phyloP scores from a whole-genome alignment of 1,284 basidiomycete species.

The Psilocybe mexicana region DNA sequence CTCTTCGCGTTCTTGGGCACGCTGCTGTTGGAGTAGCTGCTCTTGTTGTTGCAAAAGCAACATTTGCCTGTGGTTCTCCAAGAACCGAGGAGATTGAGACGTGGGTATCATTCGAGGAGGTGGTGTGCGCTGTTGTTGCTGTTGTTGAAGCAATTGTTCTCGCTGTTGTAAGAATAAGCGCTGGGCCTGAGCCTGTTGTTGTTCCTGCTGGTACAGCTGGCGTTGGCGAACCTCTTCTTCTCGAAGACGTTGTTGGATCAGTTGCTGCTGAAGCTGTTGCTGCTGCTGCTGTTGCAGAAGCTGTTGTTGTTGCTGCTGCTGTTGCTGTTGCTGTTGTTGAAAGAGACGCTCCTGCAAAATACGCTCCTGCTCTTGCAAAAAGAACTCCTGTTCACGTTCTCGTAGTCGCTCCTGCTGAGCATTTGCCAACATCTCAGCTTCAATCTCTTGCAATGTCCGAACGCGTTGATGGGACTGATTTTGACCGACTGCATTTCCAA shows the following conservation, averaged over 20 bases:
- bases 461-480: slow-evolving; percentile 35
- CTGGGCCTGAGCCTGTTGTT: slow-evolving; percentile 40
- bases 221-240: slow-evolving; percentile 44
- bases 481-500: slow-evolving; percentile 34
- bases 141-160: slow-evolving; percentile 41
- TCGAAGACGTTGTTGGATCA: slow-evolving; percentile 35
- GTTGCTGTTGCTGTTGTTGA: slow-evolving; percentile 37
- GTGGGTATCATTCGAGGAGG: slow-evolving; percentile 71
- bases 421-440: slow-evolving; percentile 81
- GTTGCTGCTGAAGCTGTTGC: slow-evolving; percentile 25
- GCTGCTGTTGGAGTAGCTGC: slow-evolving; percentile 50
- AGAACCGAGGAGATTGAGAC: slow-evolving; percentile 72
- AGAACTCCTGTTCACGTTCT: slow-evolving; percentile 31
- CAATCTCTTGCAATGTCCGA: slow-evolving; percentile 90
- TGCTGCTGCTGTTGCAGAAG: slow-evolving; percentile 33
- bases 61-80: slow-evolving; percentile 65
- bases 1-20: slow-evolving; percentile 59
- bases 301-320: slow-evolving; percentile 31
- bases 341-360: slow-evolving; percentile 29
- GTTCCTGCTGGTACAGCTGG: slow-evolving; percentile 36
- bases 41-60: slow-evolving; percentile 60
- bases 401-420: slow-evolving; percentile 44
- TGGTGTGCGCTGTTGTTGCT: slow-evolving; percentile 55
- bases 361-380: slow-evolving; percentile 34
- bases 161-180: slow-evolving; percentile 43